Base-by-base conservation (phyloP, 179 eudicot species). In the Sideroxylon spinosum region DNA sequence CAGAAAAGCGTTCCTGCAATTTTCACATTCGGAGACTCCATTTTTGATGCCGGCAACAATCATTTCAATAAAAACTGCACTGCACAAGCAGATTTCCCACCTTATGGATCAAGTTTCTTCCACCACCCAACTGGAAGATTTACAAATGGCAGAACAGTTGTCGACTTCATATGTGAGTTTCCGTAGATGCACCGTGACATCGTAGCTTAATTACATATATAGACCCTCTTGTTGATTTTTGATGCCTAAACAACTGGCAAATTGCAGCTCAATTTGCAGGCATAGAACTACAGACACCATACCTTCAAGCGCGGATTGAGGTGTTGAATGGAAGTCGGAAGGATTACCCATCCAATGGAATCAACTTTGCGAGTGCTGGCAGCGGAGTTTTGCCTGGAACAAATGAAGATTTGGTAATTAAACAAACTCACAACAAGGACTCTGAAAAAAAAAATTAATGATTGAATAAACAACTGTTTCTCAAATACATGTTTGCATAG, bases 121-220 rank as follows among this genome's bases (percentile, higher is more conserved):
- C 87, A 75, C 74, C 90, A 83, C 67, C 92, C 97, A 4, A 91
- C 97, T 0, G 97, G 98, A 79, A 84, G 98, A 67, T 94, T 94
- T 83, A 84, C 82, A 49, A 93, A 94, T 79, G 98, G 97, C 74
- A 87, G 87, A 72, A 93, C 94, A 5, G 90, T 94, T 1, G 79
- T 82, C 13, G 98, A 94, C 77, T 65, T 94, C 82, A 73, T 87
- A 16, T 82, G 90, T 87, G 61, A 78, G 86, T 81, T 28, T 22
- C 32, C 44, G 44, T 37, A 37, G 44, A 37, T 37, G 4, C 44
- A 37, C 44, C 4, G 44, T 1, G 44, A 37, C 44, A 37, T 37
- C 4, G 44, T 37, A 1, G 44, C 44, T 37, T 37, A 52, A 9
- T 9, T 8, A 0, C 10, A 19, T 12, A 32, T 32, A 49, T 68